Percentiles rank a stretch among this genome's conserved stretches.
Conservation (phyloP, 441 rosid species). For the Brassica balearica region DNA sequence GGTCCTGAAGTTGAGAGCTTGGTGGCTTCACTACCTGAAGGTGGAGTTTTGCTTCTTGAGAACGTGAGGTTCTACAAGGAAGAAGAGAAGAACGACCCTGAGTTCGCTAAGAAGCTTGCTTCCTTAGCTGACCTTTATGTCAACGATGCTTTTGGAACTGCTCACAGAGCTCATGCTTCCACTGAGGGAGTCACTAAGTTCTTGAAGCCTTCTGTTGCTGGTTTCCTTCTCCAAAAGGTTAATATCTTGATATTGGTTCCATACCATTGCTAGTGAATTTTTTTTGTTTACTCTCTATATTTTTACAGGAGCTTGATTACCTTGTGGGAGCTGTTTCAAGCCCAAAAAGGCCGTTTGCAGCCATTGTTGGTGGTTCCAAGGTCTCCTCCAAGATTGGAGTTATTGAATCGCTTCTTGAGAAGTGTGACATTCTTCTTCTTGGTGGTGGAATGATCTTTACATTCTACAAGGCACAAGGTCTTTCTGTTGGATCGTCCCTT, state of each 20-base stretch:
- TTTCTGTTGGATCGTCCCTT: background rate
- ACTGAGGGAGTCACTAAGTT: slow-evolving; percentile 91
- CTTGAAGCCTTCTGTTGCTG: slow-evolving; percentile 95
- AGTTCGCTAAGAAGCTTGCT: slow-evolving; percentile 92
- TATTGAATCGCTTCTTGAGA: slow-evolving; percentile 5
- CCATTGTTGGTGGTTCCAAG: background rate
- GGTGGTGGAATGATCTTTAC: slow-evolving; percentile 17
- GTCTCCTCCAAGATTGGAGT: background rate
- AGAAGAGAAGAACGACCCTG: slow-evolving; percentile 96
- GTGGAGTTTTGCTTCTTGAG: slow-evolving; percentile 91
- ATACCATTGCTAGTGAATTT: background rate
- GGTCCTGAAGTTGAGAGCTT: slow-evolving; percentile 87
- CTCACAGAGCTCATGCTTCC: slow-evolving; percentile 94
- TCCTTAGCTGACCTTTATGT: slow-evolving; percentile 86
- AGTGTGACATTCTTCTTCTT: background rate
- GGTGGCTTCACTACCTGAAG: slow-evolving; percentile 81
- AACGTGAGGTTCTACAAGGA: slow-evolving; percentile 94
- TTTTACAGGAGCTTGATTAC: slow-evolving; percentile 11
- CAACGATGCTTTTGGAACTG: slow-evolving; percentile 84
- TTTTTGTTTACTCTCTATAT: background rate
- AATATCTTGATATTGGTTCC: slow-evolving; percentile 19
- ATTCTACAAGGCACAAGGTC: background rate
- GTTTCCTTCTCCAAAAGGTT: slow-evolving; percentile 95
- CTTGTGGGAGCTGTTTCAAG: background rate
- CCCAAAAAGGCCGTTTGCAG: slow-evolving; percentile 4